Conservation (phyloP, 805 yeast genomes). For the Ogataea paradorogensis region DNA sequence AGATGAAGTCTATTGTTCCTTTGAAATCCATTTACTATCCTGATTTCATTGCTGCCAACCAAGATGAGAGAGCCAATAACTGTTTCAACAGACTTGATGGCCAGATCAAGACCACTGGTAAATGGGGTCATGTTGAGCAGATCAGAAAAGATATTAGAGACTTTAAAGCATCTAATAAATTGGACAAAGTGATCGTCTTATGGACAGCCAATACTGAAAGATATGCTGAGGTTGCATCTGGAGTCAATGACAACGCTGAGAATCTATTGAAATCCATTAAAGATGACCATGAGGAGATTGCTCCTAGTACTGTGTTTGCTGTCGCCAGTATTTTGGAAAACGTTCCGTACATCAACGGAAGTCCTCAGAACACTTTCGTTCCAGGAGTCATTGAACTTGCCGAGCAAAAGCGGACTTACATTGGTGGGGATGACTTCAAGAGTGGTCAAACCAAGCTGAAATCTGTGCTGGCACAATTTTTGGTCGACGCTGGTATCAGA, state of each 20-base stretch:
- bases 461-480: constrained; percentile 93
- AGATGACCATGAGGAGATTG: constrained; percentile 73
- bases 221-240: constrained; percentile 70
- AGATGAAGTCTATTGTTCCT: constrained; percentile 63
- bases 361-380: constrained; percentile 96
- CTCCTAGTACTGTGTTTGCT: constrained; percentile 94
- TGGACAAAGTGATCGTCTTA: constrained; percentile 85
- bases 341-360: constrained; percentile 90
- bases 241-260: constrained; percentile 87
- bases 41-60: constrained; percentile 94
- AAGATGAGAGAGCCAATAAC: constrained; percentile 87
- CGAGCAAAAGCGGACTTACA: constrained; percentile 67
- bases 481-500: constrained; percentile 96
- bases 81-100: constrained; percentile 60
- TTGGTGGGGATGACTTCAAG: constrained; percentile 97
- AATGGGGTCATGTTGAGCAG: constrained; percentile 87
- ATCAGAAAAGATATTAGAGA: constrained; percentile 80
- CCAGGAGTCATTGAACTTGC: constrained; percentile 93
- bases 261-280: constrained; percentile 73
- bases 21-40: constrained; percentile 90
- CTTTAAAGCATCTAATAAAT: constrained; percentile 66
- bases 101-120: constrained; percentile 51
- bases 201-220: constrained; percentile 99
- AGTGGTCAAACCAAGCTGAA: constrained; percentile 94
- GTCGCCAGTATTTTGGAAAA: constrained; percentile 88